A percentile compares a stretch with the other conserved stretches of the same genome.
Conservation (phyloP, 805 yeast species). For the Kodamaea laetipori region DNA sequence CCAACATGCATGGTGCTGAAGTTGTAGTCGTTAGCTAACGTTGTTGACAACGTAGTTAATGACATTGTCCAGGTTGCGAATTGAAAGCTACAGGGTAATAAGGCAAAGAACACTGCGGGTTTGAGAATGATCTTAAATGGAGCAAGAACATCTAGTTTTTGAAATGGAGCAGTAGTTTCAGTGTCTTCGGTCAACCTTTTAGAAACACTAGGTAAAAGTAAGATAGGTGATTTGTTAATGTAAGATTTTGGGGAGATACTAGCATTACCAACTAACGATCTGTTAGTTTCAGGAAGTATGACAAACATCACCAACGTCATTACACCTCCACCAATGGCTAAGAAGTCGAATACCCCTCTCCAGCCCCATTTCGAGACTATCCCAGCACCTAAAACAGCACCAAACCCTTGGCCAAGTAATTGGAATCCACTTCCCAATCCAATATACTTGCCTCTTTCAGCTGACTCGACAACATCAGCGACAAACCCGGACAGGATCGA, state of each 20-base stretch:
- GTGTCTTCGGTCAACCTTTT: slow-evolving; percentile 3
- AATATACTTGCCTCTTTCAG: slow-evolving; percentile 68
- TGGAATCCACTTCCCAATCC: slow-evolving; percentile 68
- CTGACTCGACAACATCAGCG: slow-evolving; percentile 69
- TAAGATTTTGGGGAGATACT: slow-evolving; percentile 52
- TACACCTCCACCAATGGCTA: slow-evolving; percentile 62
- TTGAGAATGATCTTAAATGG: slow-evolving; percentile 47
- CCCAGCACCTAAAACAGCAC: slow-evolving; percentile 68
- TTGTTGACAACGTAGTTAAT: slow-evolving; percentile 64
- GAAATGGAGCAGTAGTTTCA: slow-evolving; percentile 5
- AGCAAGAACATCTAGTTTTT: slow-evolving; percentile 15
- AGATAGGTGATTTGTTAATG: slow-evolving; percentile 49
- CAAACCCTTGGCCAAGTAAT: slow-evolving; percentile 73
- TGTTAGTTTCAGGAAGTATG: slow-evolving; percentile 71
- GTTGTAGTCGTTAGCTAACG: slow-evolving; percentile 50
- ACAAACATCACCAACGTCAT: slow-evolving; percentile 35
- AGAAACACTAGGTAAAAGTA: slow-evolving; percentile 18
- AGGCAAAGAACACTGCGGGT: slow-evolving; percentile 47
- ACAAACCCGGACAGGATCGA: slow-evolving; percentile 70
- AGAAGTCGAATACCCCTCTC: slow-evolving; percentile 79
- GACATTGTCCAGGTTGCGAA: slow-evolving; percentile 72
- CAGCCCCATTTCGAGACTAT: slow-evolving; percentile 44
- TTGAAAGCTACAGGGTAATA: slow-evolving; percentile 61
- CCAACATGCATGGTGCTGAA: slow-evolving; percentile 63
- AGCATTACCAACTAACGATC: slow-evolving; percentile 76